Evolutionary conservation across 192 early-diverging fungal genomes (phyloP).

Genomic region (Glomus cerebriforme): DNA sequence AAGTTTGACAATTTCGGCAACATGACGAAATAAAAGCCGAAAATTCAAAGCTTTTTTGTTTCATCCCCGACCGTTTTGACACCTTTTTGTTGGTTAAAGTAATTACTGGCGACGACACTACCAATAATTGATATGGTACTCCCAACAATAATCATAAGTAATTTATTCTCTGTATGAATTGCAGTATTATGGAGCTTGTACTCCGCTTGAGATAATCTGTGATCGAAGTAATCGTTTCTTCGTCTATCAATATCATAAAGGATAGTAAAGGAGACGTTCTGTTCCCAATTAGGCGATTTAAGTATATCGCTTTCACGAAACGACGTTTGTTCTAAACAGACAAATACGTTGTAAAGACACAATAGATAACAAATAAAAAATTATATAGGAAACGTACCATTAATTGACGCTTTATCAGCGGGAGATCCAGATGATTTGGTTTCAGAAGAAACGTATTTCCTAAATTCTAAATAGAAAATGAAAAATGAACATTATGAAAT

Average conservation of each 20-base stretch:
- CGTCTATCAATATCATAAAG: too few species aligned
- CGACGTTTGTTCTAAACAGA: background rate
- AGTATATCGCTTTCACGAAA: background rate
- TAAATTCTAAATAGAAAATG: background rate
- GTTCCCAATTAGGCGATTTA: too few species aligned
- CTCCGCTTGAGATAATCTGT: too few species aligned
- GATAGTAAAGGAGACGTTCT: too few species aligned
- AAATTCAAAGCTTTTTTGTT: too few species aligned
- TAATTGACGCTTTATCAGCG: background rate
- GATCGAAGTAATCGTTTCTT: too few species aligned
- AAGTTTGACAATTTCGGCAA: too few species aligned
- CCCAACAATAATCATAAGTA: conserved; percentile 1
- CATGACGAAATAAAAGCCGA: too few species aligned
- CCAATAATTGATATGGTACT: background rate
- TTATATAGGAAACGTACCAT: conserved; percentile 15
- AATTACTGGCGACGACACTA: background rate
- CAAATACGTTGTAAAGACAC: conserved; percentile 7
- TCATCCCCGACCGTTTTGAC: too few species aligned
- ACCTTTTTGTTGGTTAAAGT: background rate
- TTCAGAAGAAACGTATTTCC: conserved; percentile 1
- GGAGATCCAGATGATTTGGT: too few species aligned
- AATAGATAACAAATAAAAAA: conserved; percentile 10
- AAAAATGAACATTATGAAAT: background rate
- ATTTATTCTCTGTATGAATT: background rate
- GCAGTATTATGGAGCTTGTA: too few species aligned